Conservation (phyloP, 495 filamentous ascomycete genomes). For the Neurospora pannonica region DNA sequence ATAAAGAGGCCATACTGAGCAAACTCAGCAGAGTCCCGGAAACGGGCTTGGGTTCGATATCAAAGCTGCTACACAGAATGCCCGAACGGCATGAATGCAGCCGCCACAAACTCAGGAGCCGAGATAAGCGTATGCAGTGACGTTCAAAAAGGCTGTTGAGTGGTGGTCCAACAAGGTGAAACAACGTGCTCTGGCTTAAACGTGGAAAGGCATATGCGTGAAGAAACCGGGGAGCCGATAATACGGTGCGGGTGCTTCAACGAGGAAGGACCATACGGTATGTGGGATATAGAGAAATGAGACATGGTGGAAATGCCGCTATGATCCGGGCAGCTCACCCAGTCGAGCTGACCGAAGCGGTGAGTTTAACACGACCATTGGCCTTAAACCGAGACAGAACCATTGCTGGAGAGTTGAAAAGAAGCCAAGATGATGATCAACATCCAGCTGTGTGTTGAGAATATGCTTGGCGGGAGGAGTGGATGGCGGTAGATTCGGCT, state of each 20-base stretch:
- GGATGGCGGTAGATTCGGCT: background rate
- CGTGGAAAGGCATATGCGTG: background rate
- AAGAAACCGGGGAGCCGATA: background rate
- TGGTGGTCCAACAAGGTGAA: background rate
- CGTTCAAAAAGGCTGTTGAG: background rate
- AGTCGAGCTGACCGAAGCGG: background rate
- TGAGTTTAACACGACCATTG: background rate
- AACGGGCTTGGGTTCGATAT: background rate
- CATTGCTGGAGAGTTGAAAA: background rate
- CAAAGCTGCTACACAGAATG: background rate
- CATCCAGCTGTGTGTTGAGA: background rate
- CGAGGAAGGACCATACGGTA: background rate
- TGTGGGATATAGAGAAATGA: background rate
- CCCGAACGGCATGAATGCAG: background rate
- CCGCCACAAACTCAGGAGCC: background rate
- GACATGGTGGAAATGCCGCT: background rate
- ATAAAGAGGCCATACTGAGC: background rate
- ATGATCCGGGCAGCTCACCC: background rate
- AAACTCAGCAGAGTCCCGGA: background rate
- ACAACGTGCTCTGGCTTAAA: background rate
- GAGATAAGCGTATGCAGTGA: background rate
- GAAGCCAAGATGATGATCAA: background rate
- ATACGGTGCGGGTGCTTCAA: background rate
- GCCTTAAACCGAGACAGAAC: too few species aligned
- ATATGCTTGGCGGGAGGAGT: background rate